phyloP scores from a whole-genome alignment of 345 rosid species.

The Mangifera indica region DNA sequence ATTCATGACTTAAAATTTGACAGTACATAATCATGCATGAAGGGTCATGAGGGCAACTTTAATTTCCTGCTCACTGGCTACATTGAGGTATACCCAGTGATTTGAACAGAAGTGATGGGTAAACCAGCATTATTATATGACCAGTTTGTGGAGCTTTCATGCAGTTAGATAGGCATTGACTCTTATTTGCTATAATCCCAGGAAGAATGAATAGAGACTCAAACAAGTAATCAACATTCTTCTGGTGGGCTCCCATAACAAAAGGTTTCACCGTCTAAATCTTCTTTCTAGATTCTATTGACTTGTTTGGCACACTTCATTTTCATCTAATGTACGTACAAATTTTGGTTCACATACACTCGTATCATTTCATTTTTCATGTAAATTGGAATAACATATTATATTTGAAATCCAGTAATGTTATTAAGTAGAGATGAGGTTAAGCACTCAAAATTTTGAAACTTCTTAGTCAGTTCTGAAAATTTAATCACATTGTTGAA shows the following conservation, averaged over 20 bases:
- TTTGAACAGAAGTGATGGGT: neutral
- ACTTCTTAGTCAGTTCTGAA: no score
- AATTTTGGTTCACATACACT: no score
- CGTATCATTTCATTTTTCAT: no score
- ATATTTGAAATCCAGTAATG: no score
- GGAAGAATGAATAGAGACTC: neutral
- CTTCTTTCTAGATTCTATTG: neutral
- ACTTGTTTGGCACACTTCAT: constrained; percentile 14
- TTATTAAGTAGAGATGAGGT: no score
- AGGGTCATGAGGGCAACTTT: no score
- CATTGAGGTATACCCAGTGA: neutral
- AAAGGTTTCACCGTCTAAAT: constrained; percentile 1
- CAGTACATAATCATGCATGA: no score
- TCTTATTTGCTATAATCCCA: neutral
- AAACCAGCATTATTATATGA: neutral
- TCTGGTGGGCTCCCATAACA: neutral
- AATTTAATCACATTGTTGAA: no score
- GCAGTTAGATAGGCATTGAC: constrained; percentile 11
- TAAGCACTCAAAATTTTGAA: no score
- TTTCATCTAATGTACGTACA: neutral
- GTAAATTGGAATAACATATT: no score
- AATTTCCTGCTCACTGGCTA: neutral
- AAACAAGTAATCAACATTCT: no score
- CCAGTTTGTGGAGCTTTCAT: neutral
- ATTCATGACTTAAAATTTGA: no score